phyloP scores from a whole-genome alignment of 2,329 filamentous ascomycete species.

The Berkeleyomyces rouxiae region DNA sequence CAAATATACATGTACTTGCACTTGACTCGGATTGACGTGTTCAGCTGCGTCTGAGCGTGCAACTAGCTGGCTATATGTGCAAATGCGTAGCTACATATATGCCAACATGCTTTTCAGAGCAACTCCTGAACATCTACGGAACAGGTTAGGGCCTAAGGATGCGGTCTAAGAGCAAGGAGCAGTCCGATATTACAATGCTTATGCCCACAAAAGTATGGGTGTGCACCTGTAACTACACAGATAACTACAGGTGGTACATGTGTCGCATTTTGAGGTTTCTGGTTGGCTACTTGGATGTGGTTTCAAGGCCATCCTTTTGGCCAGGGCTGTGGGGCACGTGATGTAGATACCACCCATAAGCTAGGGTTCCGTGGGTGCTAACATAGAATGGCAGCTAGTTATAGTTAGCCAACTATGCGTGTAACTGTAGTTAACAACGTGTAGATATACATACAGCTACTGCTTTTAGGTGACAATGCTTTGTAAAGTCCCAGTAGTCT shows the following conservation, averaged over 20 bases:
- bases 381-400: too few species aligned
- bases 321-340: too few species aligned
- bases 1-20: neutral
- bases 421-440: neutral
- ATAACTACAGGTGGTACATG: too few species aligned
- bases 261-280: too few species aligned
- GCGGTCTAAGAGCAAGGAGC: conserved; percentile 1
- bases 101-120: neutral
- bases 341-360: too few species aligned
- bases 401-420: too few species aligned
- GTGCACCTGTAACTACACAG: too few species aligned
- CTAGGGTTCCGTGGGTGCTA: too few species aligned
- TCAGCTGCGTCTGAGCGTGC: neutral
- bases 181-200: neutral
- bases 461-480: neutral
- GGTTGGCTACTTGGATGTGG: too few species aligned
- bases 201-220: too few species aligned
- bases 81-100: neutral
- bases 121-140: neutral
- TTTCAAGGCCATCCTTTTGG: too few species aligned
- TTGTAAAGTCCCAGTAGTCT: neutral
- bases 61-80: too few species aligned
- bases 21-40: neutral
- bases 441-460: neutral
- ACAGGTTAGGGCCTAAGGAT: neutral